These are phyloP conservation scores for Yarrowia osloensis DNA, from an alignment of 805 yeast genomes.

Conservation along the genomic window DNA sequence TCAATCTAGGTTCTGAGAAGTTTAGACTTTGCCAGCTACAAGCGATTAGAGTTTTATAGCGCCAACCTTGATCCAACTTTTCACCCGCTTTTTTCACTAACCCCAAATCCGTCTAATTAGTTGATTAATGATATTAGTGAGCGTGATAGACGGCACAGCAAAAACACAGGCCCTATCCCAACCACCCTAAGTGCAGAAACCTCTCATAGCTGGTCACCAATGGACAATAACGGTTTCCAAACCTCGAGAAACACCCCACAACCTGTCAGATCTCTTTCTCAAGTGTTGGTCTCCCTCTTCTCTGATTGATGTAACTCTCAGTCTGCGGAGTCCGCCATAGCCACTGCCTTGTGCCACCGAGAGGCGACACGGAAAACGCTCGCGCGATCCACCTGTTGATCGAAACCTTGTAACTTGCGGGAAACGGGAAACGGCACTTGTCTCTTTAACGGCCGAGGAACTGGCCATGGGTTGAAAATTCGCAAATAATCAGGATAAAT, in stretches of 20 bases:
- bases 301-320: conserved; percentile 1
- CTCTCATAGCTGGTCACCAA: too few relatives aligned
- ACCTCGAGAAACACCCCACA: too few relatives aligned
- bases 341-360: not conserved
- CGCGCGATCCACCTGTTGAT: conserved; percentile 18
- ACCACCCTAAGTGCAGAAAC: too few relatives aligned
- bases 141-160: too few relatives aligned
- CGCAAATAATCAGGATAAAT: not conserved
- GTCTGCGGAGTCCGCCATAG: conserved; percentile 1
- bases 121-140: too few relatives aligned
- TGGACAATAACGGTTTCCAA: too few relatives aligned
- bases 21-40: too few relatives aligned
- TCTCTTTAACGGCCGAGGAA: not conserved
- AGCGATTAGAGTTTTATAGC: not conserved
- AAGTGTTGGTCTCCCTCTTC: not conserved
- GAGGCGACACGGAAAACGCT: not conserved
- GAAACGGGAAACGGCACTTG: not conserved
- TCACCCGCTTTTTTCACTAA: not conserved
- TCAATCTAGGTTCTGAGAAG: too few relatives aligned
- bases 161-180: too few relatives aligned
- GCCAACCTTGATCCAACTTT: not conserved
- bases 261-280: too few relatives aligned
- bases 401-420: conserved; percentile 9
- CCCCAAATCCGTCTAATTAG: not conserved
- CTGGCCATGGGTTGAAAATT: not conserved